These are phyloP conservation scores for Rhododendron kiyosumense DNA, from an alignment of 148 eudicot genomes.

Conservation along the genomic window DNA sequence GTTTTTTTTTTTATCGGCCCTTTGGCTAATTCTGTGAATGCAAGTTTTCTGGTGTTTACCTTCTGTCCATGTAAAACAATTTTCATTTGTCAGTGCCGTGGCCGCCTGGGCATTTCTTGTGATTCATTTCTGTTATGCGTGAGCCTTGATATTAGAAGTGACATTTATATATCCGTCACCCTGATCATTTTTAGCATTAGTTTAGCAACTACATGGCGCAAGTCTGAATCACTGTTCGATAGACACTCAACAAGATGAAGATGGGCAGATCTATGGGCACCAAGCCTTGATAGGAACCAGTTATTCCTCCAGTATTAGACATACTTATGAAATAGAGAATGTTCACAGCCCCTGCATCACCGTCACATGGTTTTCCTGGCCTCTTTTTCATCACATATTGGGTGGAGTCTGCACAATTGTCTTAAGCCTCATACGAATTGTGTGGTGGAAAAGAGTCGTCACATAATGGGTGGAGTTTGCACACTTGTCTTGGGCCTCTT, in stretches of 20 bases:
- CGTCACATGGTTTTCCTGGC: too few relatives aligned
- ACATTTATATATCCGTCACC: not conserved
- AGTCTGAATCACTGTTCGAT: not conserved
- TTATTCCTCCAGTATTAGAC: not conserved
- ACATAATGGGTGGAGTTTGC: too few relatives aligned
- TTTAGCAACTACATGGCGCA: not conserved
- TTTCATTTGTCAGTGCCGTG: constrained; percentile 13
- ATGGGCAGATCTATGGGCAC: not conserved
- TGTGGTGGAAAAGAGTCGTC: too few relatives aligned
- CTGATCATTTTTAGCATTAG: not conserved
- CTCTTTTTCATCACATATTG: too few relatives aligned
- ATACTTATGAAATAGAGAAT: too few relatives aligned
- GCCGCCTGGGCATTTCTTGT: not conserved
- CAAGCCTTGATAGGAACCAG: not conserved
- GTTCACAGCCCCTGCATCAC: too few relatives aligned
- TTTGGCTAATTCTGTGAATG: constrained; percentile 68
- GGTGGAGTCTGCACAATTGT: too few relatives aligned
- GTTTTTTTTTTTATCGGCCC: too few relatives aligned
- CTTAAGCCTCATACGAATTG: too few relatives aligned
- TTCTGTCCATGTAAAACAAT: constrained; percentile 15
- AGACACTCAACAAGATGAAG: not conserved
- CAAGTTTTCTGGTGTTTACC: constrained; percentile 43
- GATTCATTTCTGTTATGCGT: not conserved
- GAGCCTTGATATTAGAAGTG: not conserved
- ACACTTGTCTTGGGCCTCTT: too few relatives aligned